Evolutionary conservation across 345 rosid species (phyloP), one percentile per base, ranked within the genome.

Genomic region (Lepidium didymum): DNA sequence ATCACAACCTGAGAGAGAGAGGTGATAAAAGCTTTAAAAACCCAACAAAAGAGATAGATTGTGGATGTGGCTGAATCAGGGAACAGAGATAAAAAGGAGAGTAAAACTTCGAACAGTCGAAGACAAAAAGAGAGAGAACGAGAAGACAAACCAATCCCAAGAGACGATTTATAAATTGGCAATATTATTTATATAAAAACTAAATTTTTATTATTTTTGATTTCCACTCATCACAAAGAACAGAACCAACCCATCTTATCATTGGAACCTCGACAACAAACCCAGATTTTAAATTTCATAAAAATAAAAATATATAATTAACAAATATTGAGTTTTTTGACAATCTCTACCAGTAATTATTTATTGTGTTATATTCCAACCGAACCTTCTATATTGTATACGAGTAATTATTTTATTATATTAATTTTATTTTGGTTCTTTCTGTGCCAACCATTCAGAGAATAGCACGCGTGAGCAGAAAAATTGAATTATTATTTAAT

Each of bases 251-350:
- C 83, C 83, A 65, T 78, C 86, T 75, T 74, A 85, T 87, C 81
- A 87, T 82, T 82, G 87, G 81, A 78, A 77, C 87, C 68, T 68
- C 31, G 81, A 81, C 85, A 79, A 85, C 87, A 72, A 82, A 78
- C 78, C 56, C 79, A 67, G 65, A 54, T 56, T 61, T 56, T 54
- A 13, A 14, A 41, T 55, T 25, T 27, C 6, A 27, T 27, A n/a
- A 27, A 37, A 31, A 46, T 46, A 3, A 16, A 16, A 52, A 47
- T 33, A 63, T 57, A 77, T 41, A 36, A 46, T 38, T 56, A 64
- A 53, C 36, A 19, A 70, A 52, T 70, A 52, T 61, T 45, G 29
- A 46, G 74, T 61, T 51, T 36, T 68, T 68, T 50, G 74, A 76
- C 82, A 74, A 76, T 80, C 69, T 60, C 81, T 51, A 70, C 72